Evolutionary conservation across 768 basidiomycete species (phyloP).

Genomic region (Lentinula raphanica): DNA sequence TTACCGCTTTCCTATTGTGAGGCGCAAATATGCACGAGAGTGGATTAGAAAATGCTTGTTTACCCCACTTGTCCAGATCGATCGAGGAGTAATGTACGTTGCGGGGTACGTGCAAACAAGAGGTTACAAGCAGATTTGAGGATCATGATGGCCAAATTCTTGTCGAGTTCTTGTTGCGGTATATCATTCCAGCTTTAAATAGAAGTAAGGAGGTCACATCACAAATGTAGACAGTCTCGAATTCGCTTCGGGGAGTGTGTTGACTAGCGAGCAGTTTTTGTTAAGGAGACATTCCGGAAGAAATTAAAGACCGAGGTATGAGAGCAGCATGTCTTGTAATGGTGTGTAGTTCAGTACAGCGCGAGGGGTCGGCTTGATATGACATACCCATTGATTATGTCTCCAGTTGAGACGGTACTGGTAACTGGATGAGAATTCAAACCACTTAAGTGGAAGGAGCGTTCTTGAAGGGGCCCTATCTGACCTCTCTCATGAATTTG

Average conservation of each 20-base stretch:
- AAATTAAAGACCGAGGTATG: not conserved
- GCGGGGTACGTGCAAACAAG: too few relatives aligned
- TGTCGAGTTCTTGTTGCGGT: too few relatives aligned
- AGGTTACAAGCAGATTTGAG: too few relatives aligned
- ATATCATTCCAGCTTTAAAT: too few relatives aligned
- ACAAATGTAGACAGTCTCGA: not conserved
- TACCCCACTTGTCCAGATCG: not conserved
- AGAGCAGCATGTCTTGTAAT: not conserved
- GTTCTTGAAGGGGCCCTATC: conserved; percentile 24
- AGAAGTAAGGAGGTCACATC: not conserved
- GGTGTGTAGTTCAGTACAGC: not conserved
- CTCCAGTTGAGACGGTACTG: not conserved
- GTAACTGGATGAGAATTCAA: not conserved
- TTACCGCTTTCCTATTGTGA: not conserved
- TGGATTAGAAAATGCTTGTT: not conserved
- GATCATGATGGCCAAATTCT: too few relatives aligned
- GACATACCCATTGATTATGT: not conserved
- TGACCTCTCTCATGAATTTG: too few relatives aligned
- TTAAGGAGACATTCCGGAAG: not conserved
- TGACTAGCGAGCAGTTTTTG: not conserved
- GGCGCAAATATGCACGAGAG: not conserved
- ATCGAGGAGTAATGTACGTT: too few relatives aligned
- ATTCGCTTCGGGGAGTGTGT: not conserved
- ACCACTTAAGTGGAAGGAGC: not conserved
- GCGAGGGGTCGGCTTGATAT: not conserved